phyloP scores from a whole-genome alignment of 352 stramenopile species.

The Globisporangium okanoganense region DNA sequence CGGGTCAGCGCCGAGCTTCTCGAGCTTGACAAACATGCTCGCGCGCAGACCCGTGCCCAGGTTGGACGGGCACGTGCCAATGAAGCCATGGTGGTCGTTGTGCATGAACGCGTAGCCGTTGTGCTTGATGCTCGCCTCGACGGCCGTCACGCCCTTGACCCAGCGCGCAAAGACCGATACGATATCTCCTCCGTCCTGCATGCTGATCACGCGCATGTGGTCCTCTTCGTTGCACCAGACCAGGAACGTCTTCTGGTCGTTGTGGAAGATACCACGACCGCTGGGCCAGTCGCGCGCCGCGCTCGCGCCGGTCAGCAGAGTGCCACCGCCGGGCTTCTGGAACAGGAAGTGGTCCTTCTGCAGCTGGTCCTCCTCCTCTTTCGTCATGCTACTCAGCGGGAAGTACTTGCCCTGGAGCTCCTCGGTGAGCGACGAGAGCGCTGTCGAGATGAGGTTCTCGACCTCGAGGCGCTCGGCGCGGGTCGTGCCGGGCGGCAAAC shows the following conservation, averaged over 20 bases:
- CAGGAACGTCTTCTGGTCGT: constrained; percentile 88
- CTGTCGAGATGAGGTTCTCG: constrained; percentile 83
- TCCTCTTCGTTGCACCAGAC: constrained; percentile 89
- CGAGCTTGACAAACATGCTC: constrained; percentile 83
- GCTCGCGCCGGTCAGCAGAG: constrained; percentile 75
- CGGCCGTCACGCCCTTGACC: constrained; percentile 73
- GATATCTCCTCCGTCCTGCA: constrained; percentile 90
- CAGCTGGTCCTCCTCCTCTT: constrained; percentile 88
- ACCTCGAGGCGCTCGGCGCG: constrained; percentile 79
- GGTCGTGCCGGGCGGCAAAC: constrained; percentile 84
- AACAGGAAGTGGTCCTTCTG: constrained; percentile 91
- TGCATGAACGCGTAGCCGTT: constrained; percentile 84
- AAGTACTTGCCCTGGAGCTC: constrained; percentile 88
- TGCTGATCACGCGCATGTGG: constrained; percentile 88
- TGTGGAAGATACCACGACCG: constrained; percentile 90
- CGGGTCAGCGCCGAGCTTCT: constrained; percentile 66
- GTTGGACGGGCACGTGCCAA: constrained; percentile 85
- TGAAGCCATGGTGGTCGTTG: constrained; percentile 83
- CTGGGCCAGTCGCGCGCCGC: constrained; percentile 90
- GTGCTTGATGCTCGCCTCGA: constrained; percentile 79
- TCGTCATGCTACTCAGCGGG: constrained; percentile 86
- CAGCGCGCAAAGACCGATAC: constrained; percentile 87
- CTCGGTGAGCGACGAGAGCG: constrained; percentile 57
- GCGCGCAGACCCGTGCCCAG: constrained; percentile 80
- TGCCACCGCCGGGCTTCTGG: constrained; percentile 89